Evolutionary conservation across 257 asterid genomes (phyloP).

Genomic region (Solanum lignicaule): DNA sequence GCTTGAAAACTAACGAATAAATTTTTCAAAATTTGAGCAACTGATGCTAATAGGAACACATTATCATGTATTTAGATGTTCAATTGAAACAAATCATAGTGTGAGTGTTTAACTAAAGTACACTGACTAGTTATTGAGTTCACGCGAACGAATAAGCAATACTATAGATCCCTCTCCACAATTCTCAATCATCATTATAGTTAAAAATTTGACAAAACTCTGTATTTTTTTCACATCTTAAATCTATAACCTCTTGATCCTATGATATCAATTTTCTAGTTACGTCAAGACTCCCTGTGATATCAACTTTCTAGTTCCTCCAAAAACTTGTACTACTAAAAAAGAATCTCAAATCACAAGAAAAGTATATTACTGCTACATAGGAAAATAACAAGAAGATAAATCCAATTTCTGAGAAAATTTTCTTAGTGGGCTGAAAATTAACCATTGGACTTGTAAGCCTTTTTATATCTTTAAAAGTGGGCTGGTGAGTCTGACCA

Average conservation of each 20-base stretch:
- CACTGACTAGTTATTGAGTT: neutral
- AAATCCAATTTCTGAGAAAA: neutral
- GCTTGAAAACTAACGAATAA: neutral
- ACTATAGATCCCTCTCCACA: neutral
- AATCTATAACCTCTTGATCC: neutral
- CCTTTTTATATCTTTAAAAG: neutral
- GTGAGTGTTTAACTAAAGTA: neutral
- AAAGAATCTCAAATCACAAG: neutral
- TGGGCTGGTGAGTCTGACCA: neutral
- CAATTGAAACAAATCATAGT: neutral
- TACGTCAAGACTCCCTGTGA: neutral
- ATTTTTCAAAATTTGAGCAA: neutral
- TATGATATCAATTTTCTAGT: neutral
- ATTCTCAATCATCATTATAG: neutral
- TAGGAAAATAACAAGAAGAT: neutral
- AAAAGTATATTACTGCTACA: neutral
- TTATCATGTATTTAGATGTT: neutral
- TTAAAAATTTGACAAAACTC: neutral
- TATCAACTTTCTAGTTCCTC: neutral
- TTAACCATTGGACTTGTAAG: neutral
- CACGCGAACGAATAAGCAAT: neutral
- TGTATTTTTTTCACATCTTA: neutral
- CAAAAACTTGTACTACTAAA: neutral
- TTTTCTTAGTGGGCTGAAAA: neutral
- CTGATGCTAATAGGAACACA: neutral